Evolutionary conservation across 257 asterid species (phyloP), one percentile per base, ranked within the genome.

Genomic region (Scutellaria galericulata): DNA sequence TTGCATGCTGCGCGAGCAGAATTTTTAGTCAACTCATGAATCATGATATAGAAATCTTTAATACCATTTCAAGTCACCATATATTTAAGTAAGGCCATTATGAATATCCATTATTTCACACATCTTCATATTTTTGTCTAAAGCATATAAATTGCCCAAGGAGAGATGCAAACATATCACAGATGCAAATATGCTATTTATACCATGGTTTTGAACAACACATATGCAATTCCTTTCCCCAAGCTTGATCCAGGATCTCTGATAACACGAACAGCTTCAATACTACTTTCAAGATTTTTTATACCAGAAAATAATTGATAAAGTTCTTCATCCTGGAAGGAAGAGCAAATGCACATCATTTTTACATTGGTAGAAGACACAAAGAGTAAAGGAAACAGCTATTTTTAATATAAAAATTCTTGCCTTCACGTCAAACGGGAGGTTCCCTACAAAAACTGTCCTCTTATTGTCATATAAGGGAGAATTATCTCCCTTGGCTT

Each of bases 141-240:
- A 40, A 72, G 54, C 41, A 35, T 42, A 63, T 7, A 62, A 10
- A 42, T 20, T 62, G 64, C 51, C 9, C 62, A 18, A 69, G 51
- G 75, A 59, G 11, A 27, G 5, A 40, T 13, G 46, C 37, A 58
- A 76, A 62, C 13, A 64, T 22, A 58, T 56, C 18, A 66, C 20
- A 12, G 42, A 24, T 9, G 54, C 62, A 69, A 27, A 40, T 68
- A 72, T 22, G 70, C 54, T n/a, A 75, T 53, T 56, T 83, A 71
- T 91, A 94, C 99, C 99, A 48, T 76, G 11, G 97, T 91, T 84
- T 89, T 94, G 80, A 94, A 91, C 86, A 94, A 64, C 67, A 91
- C 89, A 50, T 91, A 91, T 40, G 99, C 99, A 76, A 91, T 87
- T 81, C 97, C 99, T 80, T 91, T 94, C 22, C 99, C 99, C 79